Percentiles rank a stretch among this genome's conserved stretches.
These are phyloP conservation scores for Yarrowia sp. DNA, from an alignment of 805 yeast genomes.

Conservation along the genomic window DNA sequence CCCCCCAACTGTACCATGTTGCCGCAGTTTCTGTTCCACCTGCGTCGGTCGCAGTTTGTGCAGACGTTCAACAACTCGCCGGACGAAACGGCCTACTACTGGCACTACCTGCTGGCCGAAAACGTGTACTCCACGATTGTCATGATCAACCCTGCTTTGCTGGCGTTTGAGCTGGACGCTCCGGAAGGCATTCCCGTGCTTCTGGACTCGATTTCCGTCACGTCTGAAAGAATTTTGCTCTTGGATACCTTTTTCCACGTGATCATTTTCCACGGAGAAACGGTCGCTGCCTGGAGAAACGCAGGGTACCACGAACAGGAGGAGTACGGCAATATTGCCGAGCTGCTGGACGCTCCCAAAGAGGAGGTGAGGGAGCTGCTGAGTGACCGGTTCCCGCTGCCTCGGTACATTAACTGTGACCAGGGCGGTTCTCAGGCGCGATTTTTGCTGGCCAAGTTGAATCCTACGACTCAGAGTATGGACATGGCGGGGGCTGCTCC, in stretches of 20 bases:
- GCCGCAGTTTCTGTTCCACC: slow-evolving; percentile 95
- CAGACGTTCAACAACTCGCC: slow-evolving; percentile 98
- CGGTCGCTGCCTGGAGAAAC: slow-evolving; percentile 95
- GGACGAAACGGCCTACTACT: slow-evolving; percentile 96
- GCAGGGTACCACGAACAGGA: slow-evolving; percentile 92
- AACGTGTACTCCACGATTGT: slow-evolving; percentile 91
- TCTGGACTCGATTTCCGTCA: slow-evolving; percentile 89
- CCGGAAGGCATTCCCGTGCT: slow-evolving; percentile 85
- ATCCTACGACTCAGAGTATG: slow-evolving; percentile 70
- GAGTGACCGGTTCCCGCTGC: slow-evolving; percentile 94
- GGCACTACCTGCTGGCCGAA: slow-evolving; percentile 89
- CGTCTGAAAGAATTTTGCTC: slow-evolving; percentile 83
- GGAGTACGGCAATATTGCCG: slow-evolving; percentile 87
- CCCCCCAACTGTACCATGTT: slow-evolving; percentile 83
- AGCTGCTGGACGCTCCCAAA: slow-evolving; percentile 85
- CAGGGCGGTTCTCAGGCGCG: slow-evolving; percentile 99
- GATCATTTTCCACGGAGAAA: slow-evolving; percentile 92
- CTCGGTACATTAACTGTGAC: slow-evolving; percentile 95
- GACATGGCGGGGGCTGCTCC: slow-evolving; percentile 37
- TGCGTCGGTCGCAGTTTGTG: slow-evolving; percentile 94
- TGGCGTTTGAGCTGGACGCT: slow-evolving; percentile 80
- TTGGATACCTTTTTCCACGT: slow-evolving; percentile 97
- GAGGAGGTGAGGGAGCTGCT: slow-evolving; percentile 90
- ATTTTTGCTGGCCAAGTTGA: slow-evolving; percentile 90
- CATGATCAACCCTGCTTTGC: slow-evolving; percentile 97